Base-by-base conservation (phyloP, 805 yeast species). In the Wickerhamiella vanderwaltii region DNA sequence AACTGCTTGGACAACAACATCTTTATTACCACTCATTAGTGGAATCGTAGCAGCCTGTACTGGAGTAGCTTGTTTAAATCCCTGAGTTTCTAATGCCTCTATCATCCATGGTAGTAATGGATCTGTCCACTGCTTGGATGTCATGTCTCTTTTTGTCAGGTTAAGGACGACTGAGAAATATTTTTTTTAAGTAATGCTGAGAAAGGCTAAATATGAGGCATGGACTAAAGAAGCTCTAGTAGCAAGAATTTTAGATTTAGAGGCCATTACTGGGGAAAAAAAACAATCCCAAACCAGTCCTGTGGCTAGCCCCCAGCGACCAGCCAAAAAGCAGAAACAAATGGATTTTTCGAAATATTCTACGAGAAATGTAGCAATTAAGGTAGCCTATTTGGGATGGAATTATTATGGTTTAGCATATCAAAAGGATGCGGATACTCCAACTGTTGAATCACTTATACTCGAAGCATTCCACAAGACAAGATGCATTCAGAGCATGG, bases 21-120 rank as follows among this genome's bases (percentile, higher is more conserved):
- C 98, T 54, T 88, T 88, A 55, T 86, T 81, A 15, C 76, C 76
- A 17, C 79, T 61, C 49, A 91, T 72, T 46, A 87, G 63, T 0
- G 98, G 98, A 38, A 91, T 81, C 0, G 93, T 78, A 0, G 96
- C 75, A 0, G 98, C 97, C 57, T 91, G 98, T 0, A 91, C 98
- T 0, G 98, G 95, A 0, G 98, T 91, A 95, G 88, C 85, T 9
- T 72, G 58, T 2, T 73, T 71, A 56, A 72, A 87, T 2, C 94
- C 95, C 46, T 79, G 56, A 1, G 87, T 72, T n/a, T 64, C 60
- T 9, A 87, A 68, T 2, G 94, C 91, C 1, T 76, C 79, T 22
- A 50, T 31, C 48, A 56, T 48, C 57, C 57, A 54, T 13, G 56
- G 55, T 13, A 43, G 43, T 15, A 53, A 40, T 6, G 56, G 56